Percentiles rank a stretch among this genome's conserved stretches.
These are phyloP conservation scores for Stenogyne calaminthoides DNA, from an alignment of 305 asterid genomes.

Conservation along the genomic window DNA sequence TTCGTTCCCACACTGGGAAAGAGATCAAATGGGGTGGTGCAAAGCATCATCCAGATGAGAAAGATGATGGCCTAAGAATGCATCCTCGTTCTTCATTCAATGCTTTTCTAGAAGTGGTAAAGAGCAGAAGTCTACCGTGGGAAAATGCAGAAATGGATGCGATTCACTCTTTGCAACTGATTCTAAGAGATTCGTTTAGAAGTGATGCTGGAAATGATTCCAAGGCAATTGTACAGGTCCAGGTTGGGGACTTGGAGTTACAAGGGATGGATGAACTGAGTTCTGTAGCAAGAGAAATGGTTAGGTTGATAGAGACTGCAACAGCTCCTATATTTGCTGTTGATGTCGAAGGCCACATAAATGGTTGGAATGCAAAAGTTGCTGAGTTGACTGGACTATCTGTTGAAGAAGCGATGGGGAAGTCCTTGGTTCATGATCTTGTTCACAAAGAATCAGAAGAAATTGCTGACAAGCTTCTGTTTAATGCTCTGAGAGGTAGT, in stretches of 20 bases:
- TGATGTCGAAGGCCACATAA: slow-evolving; percentile 65
- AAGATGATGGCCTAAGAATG: slow-evolving; percentile 79
- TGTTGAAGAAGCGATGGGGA: slow-evolving; percentile 81
- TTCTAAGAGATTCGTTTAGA: slow-evolving; percentile 68
- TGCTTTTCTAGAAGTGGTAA: slow-evolving; percentile 80
- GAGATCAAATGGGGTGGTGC: slow-evolving; percentile 94
- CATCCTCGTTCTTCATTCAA: slow-evolving; percentile 85
- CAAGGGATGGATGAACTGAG: slow-evolving; percentile 78
- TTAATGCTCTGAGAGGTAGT: slow-evolving; percentile 64
- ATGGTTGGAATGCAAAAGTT: slow-evolving; percentile 88
- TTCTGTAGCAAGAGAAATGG: slow-evolving; percentile 91
- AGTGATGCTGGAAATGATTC: slow-evolving; percentile 56
- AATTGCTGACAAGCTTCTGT: slow-evolving; percentile 59
- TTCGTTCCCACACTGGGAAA: slow-evolving; percentile 72
- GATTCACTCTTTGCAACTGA: slow-evolving; percentile 80
- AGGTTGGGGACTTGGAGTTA: slow-evolving; percentile 31
- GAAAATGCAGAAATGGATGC: slow-evolving; percentile 87
- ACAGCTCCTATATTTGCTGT: slow-evolving; percentile 93
- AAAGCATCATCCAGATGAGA: slow-evolving; percentile 77
- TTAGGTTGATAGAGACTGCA: slow-evolving; percentile 87
- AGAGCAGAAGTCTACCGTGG: slow-evolving; percentile 83
- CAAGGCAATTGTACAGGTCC: slow-evolving; percentile 27
- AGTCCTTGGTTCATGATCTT: slow-evolving; percentile 74
- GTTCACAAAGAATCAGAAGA: slow-evolving; percentile 72
- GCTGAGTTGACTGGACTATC: slow-evolving; percentile 81